Percentiles rank a stretch among this genome's conserved stretches.
Conservation (phyloP, 78 protist genomes). For the Dictyostelium brefeldianum region DNA sequence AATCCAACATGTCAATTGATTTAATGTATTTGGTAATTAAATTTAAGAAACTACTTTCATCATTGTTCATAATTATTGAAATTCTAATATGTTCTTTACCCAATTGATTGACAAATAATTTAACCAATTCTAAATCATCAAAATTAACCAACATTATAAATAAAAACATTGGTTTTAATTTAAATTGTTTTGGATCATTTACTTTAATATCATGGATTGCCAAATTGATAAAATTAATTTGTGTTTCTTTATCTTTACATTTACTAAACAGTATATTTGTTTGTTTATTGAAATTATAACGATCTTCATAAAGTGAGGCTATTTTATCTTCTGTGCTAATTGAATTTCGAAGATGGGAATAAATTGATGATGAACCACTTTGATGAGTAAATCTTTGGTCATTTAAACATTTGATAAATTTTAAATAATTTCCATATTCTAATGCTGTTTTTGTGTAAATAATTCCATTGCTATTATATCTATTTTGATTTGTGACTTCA, state of each 20-base stretch:
- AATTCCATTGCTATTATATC: background rate
- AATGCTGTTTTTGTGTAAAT: too few relatives aligned
- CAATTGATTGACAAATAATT: background rate
- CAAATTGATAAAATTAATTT: background rate
- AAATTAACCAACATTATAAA: background rate
- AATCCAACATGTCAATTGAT: background rate
- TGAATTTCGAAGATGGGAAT: too few relatives aligned
- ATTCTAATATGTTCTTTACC: background rate
- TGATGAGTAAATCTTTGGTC: too few relatives aligned
- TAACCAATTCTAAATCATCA: background rate
- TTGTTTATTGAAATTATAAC: too few relatives aligned
- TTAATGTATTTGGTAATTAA: background rate
- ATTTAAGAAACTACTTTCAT: background rate
- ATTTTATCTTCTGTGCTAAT: too few relatives aligned
- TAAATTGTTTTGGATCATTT: too few relatives aligned
- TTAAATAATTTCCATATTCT: too few relatives aligned
- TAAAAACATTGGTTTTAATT: background rate
- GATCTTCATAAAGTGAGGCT: too few relatives aligned
- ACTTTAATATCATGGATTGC: background rate
- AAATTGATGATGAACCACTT: too few relatives aligned
- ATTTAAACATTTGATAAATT: too few relatives aligned
- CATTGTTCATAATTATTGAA: too few relatives aligned
- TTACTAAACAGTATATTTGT: background rate
- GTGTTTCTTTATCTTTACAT: background rate
- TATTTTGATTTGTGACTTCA: too few relatives aligned